phyloP scores from a whole-genome alignment of 208 protist genomes.

The Leptomonas pyrrhocoris region DNA sequence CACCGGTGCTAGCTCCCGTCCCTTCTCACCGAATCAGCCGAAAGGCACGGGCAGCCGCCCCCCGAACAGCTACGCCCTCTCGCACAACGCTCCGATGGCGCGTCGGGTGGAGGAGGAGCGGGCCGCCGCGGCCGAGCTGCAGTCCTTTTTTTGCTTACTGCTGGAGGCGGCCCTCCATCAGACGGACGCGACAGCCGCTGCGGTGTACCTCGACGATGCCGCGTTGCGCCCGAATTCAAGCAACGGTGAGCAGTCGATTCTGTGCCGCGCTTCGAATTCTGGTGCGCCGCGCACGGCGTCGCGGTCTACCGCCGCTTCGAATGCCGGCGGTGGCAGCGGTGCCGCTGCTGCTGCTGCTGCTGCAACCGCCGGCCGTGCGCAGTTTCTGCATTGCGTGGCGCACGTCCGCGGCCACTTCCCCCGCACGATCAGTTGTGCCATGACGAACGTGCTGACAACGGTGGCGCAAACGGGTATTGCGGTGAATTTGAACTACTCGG shows the following conservation, averaged over 20 bases:
- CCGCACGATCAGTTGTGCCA: slow-evolving; percentile 54
- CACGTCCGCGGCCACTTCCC: slow-evolving; percentile 65
- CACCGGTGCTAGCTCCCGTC: not conserved
- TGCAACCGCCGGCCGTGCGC: slow-evolving; percentile 9
- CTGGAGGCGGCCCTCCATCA: slow-evolving; percentile 60
- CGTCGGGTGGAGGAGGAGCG: slow-evolving; percentile 33
- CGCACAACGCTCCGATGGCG: slow-evolving; percentile 21
- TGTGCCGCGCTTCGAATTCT: not conserved
- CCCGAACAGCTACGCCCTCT: not conserved
- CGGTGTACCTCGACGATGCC: slow-evolving; percentile 58
- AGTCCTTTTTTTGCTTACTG: slow-evolving; percentile 69
- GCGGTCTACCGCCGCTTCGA: not conserved
- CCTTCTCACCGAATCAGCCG: not conserved
- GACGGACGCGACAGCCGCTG: slow-evolving; percentile 52
- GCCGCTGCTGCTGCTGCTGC: not conserved
- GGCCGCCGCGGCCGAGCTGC: slow-evolving; percentile 42
- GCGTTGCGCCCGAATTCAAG: not conserved
- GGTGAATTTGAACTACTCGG: slow-evolving; percentile 56
- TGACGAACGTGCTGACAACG: slow-evolving; percentile 54
- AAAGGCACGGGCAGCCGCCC: not conserved
- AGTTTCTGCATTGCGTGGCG: slow-evolving; percentile 63
- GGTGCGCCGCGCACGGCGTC: not conserved
- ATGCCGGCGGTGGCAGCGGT: not conserved
- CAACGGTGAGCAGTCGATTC: not conserved
- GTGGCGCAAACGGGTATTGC: slow-evolving; percentile 65